Base-by-base conservation (phyloP, 2,329 filamentous ascomycete genomes). In the Neonectria hederae region DNA sequence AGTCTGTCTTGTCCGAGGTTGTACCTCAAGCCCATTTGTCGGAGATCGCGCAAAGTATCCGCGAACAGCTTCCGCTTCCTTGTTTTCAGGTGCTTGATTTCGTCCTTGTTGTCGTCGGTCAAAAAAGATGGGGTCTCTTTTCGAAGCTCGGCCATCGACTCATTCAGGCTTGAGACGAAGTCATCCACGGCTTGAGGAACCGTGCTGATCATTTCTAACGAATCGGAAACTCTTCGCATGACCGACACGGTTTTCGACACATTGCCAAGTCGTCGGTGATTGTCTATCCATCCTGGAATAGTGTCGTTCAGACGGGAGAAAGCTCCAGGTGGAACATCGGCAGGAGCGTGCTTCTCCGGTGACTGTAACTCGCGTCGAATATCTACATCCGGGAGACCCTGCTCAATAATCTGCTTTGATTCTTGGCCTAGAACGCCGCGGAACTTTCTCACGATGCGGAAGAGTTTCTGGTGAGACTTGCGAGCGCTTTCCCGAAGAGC, bases 361-460 rank as follows among this genome's bases (percentile, higher is more conserved):
- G 57, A 28, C n/a, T 45, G 59, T 11, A 65, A 46, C 4, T 42
- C 46, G n/a, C 62, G 55, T 5, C 64, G 55, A 40, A 76, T 51
- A 26, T 76, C 74, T 61, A 83, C 79, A n/a, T 89, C 86, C 0
- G 87, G 87, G 38, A 91, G 77, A 1, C 87, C 88, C 69, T 85
- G 82, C 14, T 84, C 83, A 43, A 90, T 82, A 26, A 97, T 83
- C 0, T 82, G 78, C 59, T 89, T 89, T 73, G 95, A 90, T 5
- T 94, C 89, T 76, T 94, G 91, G 21, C 89, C 89, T 19, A 99
- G 84, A 11, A 97, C 80, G 19, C 85, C 85, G 45, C 96, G 89
- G 80, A 97, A 99, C 80, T 97, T 98, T 59, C 93, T 87, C 48
- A 99, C 92, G 38, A 97, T 84, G 71, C 92, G 92, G 81, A 97